These are phyloP conservation scores for Lentinula aciculospora DNA, from an alignment of 768 basidiomycete genomes.

Conservation along the genomic window DNA sequence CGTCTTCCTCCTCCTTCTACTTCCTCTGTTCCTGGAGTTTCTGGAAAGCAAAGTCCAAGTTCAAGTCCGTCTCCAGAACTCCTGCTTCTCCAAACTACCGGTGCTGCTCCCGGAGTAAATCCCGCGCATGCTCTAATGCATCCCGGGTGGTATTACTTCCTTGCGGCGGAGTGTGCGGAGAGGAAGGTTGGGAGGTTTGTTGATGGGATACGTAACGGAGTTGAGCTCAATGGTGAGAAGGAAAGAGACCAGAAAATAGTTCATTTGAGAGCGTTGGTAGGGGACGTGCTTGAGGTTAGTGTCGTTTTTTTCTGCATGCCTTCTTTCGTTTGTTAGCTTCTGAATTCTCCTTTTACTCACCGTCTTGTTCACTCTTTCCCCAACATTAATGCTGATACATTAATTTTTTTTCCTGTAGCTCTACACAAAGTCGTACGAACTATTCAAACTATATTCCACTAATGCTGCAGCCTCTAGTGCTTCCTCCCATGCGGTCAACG, in stretches of 20 bases:
- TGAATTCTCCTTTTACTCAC: not conserved
- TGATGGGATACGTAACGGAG: slow-evolving; percentile 52
- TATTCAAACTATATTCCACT: slow-evolving; percentile 88
- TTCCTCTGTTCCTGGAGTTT: no score
- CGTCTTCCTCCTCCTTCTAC: slow-evolving; percentile 20
- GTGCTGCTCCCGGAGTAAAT: slow-evolving; percentile 50
- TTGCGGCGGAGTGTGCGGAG: slow-evolving; percentile 84
- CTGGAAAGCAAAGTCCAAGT: no score
- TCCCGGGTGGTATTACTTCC: slow-evolving; percentile 89
- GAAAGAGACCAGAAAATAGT: not conserved
- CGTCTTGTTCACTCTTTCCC: not conserved
- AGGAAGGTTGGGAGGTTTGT: slow-evolving; percentile 65
- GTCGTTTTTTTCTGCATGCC: no score
- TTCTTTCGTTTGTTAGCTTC: not conserved
- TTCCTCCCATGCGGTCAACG: slow-evolving; percentile 22
- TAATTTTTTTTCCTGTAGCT: slow-evolving; percentile 40
- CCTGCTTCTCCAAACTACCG: not conserved
- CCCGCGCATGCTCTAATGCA: slow-evolving; percentile 84
- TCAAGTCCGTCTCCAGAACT: not conserved
- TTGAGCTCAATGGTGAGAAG: slow-evolving; percentile 23
- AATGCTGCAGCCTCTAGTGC: no score
- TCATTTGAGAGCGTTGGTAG: not conserved
- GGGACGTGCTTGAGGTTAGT: not conserved
- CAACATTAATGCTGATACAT: not conserved
- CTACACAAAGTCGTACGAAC: slow-evolving; percentile 90